Evolutionary conservation across 345 rosid genomes (phyloP), one percentile per base, ranked within the genome.

Genomic region (Eutrema yunnanense): DNA sequence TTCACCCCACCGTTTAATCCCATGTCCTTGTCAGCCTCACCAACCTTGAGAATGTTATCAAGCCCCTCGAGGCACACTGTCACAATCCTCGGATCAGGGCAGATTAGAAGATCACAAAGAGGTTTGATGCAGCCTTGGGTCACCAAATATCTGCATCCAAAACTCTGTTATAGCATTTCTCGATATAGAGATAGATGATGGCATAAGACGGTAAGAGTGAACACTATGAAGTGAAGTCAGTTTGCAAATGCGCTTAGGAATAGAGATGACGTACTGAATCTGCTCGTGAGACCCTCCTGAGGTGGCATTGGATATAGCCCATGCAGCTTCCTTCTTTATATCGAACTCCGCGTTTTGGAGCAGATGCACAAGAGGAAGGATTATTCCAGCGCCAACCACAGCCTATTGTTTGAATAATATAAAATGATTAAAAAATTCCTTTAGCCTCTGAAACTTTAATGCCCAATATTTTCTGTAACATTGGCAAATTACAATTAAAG

Each of bases 301-400:
- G 47, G 95, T 90, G 79, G 95, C 95, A 79, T 88, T 90, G 37
- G 96, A 90, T 62, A 90, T 84, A 19, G 92, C 92, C 96, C 96
- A 88, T 3, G 96, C 92, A 63, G 92, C 94, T 86, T 90, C 96
- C 77, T 88, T 88, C 84, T 90, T 90, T 57, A 90, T 85, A 71
- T 91, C 95, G 69, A 91, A 88, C 80, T 91, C 97, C 0, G 95
- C 89, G 77, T 73, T 80, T 78, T 87, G 90, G 44, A 91, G 95
- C 69, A 91, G 84, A 70, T 85, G 87, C 64, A 91, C 92, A 33
- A 91, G 88, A 58, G 97, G 95, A 11, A 73, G 82, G 71, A 86
- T 81, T 47, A 88, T 82, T 74, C 84, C 84, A 70, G 89, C 89
- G 51, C 85, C 85, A 69, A 88, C 81, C 73, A 87, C 87, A 69